Conservation (phyloP, 352 stramenopile genomes). For the Sclerospora graminicola region DNA sequence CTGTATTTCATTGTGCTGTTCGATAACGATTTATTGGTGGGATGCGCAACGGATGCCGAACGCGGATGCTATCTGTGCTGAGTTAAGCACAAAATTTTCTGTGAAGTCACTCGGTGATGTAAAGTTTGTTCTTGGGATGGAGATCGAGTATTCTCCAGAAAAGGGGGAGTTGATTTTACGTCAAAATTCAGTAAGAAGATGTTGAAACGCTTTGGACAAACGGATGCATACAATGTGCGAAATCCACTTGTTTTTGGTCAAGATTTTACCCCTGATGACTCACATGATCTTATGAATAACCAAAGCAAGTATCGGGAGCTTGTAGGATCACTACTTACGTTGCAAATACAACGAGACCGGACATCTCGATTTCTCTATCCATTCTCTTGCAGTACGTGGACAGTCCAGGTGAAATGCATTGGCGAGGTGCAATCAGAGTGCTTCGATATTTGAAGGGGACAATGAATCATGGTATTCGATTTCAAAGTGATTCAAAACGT, state of each 20-base stretch:
- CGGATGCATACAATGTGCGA: not conserved
- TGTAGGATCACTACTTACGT: conserved; percentile 12
- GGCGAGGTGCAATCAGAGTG: not conserved
- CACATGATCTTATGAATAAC: not conserved
- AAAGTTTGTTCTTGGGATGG: conserved; percentile 6
- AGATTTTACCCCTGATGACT: not conserved
- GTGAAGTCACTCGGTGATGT: conserved; percentile 9
- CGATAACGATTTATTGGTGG: not conserved
- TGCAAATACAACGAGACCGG: conserved; percentile 9
- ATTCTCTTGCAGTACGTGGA: conserved; percentile 9
- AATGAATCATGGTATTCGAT: not conserved
- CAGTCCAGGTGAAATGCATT: conserved; percentile 9
- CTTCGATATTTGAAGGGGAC: conserved; percentile 12
- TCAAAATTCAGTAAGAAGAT: conserved; percentile 8
- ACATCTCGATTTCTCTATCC: conserved; percentile 4
- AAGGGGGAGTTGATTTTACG: not conserved
- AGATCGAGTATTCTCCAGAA: conserved; percentile 1
- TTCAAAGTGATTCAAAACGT: not conserved
- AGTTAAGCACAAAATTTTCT: conserved; percentile 1
- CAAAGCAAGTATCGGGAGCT: conserved; percentile 4
- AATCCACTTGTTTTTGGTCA: conserved; percentile 3
- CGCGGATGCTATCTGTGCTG: not conserved
- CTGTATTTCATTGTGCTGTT: not conserved
- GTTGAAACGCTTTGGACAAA: not conserved
- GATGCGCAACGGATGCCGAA: not conserved